Base-by-base conservation (phyloP, 768 basidiomycete genomes). In the Boletus reticuloceps region DNA sequence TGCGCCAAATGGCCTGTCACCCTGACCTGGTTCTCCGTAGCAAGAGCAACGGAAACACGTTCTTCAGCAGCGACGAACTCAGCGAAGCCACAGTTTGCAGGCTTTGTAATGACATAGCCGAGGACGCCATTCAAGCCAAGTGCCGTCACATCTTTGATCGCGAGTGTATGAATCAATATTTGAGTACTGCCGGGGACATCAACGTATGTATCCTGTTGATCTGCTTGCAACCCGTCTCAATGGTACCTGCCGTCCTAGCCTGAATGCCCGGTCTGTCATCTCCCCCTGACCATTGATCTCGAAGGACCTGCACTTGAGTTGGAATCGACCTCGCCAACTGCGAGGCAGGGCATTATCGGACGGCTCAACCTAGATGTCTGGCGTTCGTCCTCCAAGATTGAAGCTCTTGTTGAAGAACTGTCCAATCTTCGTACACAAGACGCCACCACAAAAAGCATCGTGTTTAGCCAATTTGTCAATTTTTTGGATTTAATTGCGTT, bases 311-410 rank as follows among this genome's bases (percentile, higher is more conserved):
- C 95, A 0, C 74, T 98, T 19, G 96, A 98, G 67, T 67, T 94
- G 9, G 89, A 89, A 56, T 85, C 88, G 61, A 77, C 74, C 12
- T 53, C 65, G 7, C 61, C 69, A 16, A 66, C 67, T 44, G 72
- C 73, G 31, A 84, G 91, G 38, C 97, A 99, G 70, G 97, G 97
- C 39, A 98, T 99, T 48, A 82, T 99, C 14, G 92, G 92, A 27
- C 84, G 95, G 11, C 78, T 99, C 22, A 84, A 98, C 67, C 75
- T 98, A 17, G 84, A 91, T 60, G 86, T 83, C 44, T 97, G 94
- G 93, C 82, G 93, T 46, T 96, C 94, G 2, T 95, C 92, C n/a
- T 87, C 94, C 6, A 99, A 98, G 77, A 92, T 98, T 41, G 97
- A 99, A 69, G 95, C 96, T 3, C 79, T 99, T 6, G 78, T 98